phyloP scores from a whole-genome alignment of 768 basidiomycete genomes.

The Glaciozyma antarctica region DNA sequence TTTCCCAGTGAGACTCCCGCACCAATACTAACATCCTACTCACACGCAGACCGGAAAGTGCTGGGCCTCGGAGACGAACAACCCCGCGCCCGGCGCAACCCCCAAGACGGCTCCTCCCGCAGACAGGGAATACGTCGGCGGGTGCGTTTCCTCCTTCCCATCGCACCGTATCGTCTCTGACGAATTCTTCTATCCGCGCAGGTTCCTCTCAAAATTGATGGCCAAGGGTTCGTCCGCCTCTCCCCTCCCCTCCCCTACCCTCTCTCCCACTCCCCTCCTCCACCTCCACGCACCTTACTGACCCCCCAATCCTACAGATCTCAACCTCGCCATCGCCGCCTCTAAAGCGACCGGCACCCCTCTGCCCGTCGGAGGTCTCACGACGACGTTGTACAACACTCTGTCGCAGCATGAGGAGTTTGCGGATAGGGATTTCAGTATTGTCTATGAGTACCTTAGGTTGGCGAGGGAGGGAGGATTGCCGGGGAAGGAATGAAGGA shows the following conservation, averaged over 20 bases:
- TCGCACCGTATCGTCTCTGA: not conserved
- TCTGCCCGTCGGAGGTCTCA: slow-evolving; percentile 59
- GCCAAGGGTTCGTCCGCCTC: slow-evolving; percentile 8
- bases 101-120: slow-evolving; percentile 61
- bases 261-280: not conserved
- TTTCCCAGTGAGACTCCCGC: not conserved
- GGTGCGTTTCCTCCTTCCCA: slow-evolving; percentile 41
- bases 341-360: slow-evolving; percentile 45
- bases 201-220: slow-evolving; percentile 24
- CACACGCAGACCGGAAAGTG: slow-evolving; percentile 27
- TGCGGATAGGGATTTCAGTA: slow-evolving; percentile 66
- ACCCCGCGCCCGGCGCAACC: slow-evolving; percentile 69
- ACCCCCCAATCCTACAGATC: slow-evolving; percentile 50
- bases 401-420: slow-evolving; percentile 53
- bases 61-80: slow-evolving; percentile 50
- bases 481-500: not conserved
- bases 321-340: slow-evolving; percentile 66
- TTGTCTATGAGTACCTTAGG: slow-evolving; percentile 58
- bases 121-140: slow-evolving; percentile 71
- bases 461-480: not conserved
- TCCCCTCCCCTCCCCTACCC: not conserved
- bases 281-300: not conserved
- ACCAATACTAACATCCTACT: no score
- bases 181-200: not conserved
- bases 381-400: slow-evolving; percentile 54